Evolutionary conservation across 257 asterid genomes (phyloP).

Genomic region (Solanum tacnaense): DNA sequence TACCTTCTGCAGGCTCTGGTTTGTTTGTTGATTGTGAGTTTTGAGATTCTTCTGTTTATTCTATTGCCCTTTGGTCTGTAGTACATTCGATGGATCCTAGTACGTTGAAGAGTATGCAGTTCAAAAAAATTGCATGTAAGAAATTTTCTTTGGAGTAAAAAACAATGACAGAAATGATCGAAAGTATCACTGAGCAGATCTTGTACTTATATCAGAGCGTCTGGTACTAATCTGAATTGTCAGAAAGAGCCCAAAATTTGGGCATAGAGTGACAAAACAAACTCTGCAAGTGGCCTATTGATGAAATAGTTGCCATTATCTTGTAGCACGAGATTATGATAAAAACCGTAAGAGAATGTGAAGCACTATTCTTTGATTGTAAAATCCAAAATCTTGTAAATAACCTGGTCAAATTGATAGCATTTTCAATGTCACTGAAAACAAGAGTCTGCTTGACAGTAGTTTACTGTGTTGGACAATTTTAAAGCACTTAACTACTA

Average conservation of each 20-base stretch:
- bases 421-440: background rate
- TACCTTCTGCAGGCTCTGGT: background rate
- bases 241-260: background rate
- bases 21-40: background rate
- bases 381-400: background rate
- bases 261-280: background rate
- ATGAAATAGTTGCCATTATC: background rate
- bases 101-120: background rate
- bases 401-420: background rate
- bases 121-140: background rate
- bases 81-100: background rate
- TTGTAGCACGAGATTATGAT: background rate
- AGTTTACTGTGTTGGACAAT: background rate
- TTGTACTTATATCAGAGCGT: background rate
- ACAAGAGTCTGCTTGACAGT: background rate
- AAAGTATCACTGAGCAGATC: background rate
- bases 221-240: background rate
- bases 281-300: background rate
- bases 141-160: background rate
- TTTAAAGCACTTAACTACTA: background rate
- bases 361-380: background rate
- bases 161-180: background rate
- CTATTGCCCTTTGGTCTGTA: background rate
- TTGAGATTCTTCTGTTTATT: background rate
- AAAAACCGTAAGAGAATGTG: background rate